Evolutionary conservation across 2,329 filamentous ascomycete genomes (phyloP).

Genomic region (Fusarium longipes): DNA sequence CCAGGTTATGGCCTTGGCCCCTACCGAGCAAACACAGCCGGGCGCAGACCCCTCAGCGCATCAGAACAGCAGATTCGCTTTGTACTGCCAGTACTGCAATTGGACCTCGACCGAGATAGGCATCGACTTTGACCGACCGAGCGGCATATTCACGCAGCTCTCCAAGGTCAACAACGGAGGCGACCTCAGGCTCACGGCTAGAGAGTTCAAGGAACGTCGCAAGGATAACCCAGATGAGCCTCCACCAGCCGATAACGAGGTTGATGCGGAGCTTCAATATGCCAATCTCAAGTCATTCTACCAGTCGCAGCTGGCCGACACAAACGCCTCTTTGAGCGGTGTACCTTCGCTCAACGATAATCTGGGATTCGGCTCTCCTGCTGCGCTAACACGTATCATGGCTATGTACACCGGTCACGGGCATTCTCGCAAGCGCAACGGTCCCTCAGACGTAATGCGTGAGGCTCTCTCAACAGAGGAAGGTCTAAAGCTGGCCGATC

Average conservation of each 20-base stretch:
- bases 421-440: conserved; percentile 72
- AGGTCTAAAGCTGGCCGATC: conserved; percentile 72
- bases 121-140: conserved; percentile 89
- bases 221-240: conserved; percentile 58
- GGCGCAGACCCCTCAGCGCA: conserved; percentile 53
- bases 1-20: conserved; percentile 76
- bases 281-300: conserved; percentile 83
- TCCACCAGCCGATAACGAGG: conserved; percentile 56
- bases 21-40: conserved; percentile 58
- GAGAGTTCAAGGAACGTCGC: conserved; percentile 63
- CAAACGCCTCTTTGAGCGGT: conserved; percentile 63
- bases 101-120: conserved; percentile 93
- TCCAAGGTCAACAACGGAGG: conserved; percentile 75
- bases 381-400: conserved; percentile 88
- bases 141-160: conserved; percentile 85
- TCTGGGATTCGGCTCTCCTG: conserved; percentile 76
- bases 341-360: conserved; percentile 52
- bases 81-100: conserved; percentile 90
- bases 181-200: conserved; percentile 60
- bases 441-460: conserved; percentile 79
- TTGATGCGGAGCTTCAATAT: conserved; percentile 78
- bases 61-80: conserved; percentile 72
- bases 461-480: conserved; percentile 79
- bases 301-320: conserved; percentile 77
- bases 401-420: conserved; percentile 81